Evolutionary conservation across 805 yeast species (phyloP).

Genomic region (Spathaspora boniae): DNA sequence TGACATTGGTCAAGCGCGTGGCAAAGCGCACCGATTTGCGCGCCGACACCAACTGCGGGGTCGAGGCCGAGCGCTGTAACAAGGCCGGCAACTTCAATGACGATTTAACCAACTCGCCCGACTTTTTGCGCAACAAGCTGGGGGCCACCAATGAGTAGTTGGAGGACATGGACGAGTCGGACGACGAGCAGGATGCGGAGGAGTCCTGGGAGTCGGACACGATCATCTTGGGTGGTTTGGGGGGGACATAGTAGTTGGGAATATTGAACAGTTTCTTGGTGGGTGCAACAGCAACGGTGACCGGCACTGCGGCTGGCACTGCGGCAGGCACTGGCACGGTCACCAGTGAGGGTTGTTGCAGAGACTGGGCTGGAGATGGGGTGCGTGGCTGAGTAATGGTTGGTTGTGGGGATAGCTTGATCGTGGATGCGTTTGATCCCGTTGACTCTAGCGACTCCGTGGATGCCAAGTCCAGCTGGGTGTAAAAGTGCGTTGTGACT

Average conservation of each 20-base stretch:
- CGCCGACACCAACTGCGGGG: conserved; percentile 21
- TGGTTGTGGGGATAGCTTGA: conserved; percentile 7
- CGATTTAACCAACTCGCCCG: conserved; percentile 81
- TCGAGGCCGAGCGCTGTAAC: conserved; percentile 21
- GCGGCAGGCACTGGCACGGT: conserved; percentile 1
- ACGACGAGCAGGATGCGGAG: conserved; percentile 1
- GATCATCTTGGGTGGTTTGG: conserved; percentile 5
- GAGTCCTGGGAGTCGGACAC: neutral
- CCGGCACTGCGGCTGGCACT: neutral
- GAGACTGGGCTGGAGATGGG: no score
- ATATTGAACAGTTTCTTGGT: conserved; percentile 4
- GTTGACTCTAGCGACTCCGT: conserved; percentile 6
- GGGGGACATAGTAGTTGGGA: conserved; percentile 10
- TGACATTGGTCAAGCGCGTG: conserved; percentile 54
- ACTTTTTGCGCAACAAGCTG: conserved; percentile 65
- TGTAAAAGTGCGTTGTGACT: neutral
- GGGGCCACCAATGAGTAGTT: conserved; percentile 10
- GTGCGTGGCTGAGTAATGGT: no score
- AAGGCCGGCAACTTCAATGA: conserved; percentile 52
- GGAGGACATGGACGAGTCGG: conserved; percentile 1
- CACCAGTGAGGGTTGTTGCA: conserved; percentile 1
- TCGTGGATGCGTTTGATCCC: conserved; percentile 6
- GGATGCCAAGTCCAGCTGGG: neutral
- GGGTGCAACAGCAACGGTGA: neutral
- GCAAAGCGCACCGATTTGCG: conserved; percentile 66